Evolutionary conservation across 805 yeast species (phyloP).

Genomic region (Nakazawaea molendinolei): DNA sequence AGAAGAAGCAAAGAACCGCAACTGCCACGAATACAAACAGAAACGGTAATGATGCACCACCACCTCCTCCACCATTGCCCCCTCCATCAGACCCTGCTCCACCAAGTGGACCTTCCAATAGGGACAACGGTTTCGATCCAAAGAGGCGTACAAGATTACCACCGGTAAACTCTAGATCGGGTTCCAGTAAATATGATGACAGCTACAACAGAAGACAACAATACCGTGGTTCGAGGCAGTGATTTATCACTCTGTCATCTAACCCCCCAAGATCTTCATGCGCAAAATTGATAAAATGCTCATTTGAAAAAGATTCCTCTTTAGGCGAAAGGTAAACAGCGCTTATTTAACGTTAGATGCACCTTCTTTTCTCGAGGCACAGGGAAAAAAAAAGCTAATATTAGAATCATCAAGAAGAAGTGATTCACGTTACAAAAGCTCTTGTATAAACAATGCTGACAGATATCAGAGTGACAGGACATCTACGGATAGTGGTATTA

Average conservation of each 20-base stretch:
- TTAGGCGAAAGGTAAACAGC: conserved; percentile 12
- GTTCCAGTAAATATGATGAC: conserved; percentile 4
- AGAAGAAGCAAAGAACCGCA: not conserved
- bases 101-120: conserved; percentile 2
- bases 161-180: conserved; percentile 1
- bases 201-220: too few species aligned
- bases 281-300: too few species aligned
- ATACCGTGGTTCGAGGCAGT: too few species aligned
- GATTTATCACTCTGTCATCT: too few species aligned
- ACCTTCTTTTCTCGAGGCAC: too few species aligned
- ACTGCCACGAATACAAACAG: not conserved
- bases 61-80: conserved; percentile 8
- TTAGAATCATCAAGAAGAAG: not conserved
- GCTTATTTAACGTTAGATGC: too few species aligned
- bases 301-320: conserved; percentile 1
- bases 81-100: conserved; percentile 8
- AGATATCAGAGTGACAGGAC: conserved; percentile 33
- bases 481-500: conserved; percentile 67
- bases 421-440: too few species aligned
- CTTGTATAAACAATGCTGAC: not conserved
- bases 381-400: not conserved
- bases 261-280: too few species aligned
- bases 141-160: conserved; percentile 8
- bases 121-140: conserved; percentile 8
- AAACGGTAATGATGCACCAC: conserved; percentile 1